Evolutionary conservation across 352 stramenopile species (phyloP).

Genomic region (Salisapilia sapeloensis): DNA sequence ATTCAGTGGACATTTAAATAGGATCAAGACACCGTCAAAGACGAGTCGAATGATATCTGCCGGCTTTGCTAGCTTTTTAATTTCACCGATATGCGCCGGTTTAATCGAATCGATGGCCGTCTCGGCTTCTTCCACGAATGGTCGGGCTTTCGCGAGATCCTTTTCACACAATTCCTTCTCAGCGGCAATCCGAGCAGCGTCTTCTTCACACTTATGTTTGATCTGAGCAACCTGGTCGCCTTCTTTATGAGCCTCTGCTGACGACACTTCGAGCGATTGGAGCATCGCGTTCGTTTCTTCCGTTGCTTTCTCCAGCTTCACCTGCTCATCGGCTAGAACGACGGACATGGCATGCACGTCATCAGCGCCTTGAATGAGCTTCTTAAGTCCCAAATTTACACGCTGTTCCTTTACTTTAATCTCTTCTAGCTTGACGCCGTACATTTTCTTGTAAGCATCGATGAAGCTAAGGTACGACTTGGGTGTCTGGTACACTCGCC

Average conservation of each 20-base stretch:
- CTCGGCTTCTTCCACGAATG: constrained; percentile 95
- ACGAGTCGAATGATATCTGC: constrained; percentile 98
- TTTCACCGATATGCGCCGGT: constrained; percentile 93
- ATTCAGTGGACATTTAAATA: constrained; percentile 90
- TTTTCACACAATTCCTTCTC: constrained; percentile 92
- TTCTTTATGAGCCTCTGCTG: constrained; percentile 93
- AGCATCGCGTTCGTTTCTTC: constrained; percentile 97
- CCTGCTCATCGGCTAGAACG: constrained; percentile 90
- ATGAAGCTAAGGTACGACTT: constrained; percentile 99
- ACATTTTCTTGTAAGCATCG: constrained; percentile 96
- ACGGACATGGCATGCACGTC: constrained; percentile 96
- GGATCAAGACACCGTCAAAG: constrained; percentile 95
- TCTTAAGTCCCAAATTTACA: constrained; percentile 94
- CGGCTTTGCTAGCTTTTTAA: constrained; percentile 96
- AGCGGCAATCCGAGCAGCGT: constrained; percentile 87
- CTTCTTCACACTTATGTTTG: constrained; percentile 93
- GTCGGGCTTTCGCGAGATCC: constrained; percentile 95
- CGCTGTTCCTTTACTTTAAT: constrained; percentile 94
- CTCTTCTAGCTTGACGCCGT: constrained; percentile 86
- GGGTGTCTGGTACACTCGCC: constrained; percentile 95
- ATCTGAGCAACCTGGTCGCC: constrained; percentile 92
- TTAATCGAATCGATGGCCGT: constrained; percentile 97
- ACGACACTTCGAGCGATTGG: constrained; percentile 90
- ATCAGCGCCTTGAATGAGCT: constrained; percentile 94
- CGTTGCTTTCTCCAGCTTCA: constrained; percentile 94